These are phyloP conservation scores for Anaeromyces robustus DNA, from an alignment of 192 early-diverging fungal species.

Conservation along the genomic window DNA sequence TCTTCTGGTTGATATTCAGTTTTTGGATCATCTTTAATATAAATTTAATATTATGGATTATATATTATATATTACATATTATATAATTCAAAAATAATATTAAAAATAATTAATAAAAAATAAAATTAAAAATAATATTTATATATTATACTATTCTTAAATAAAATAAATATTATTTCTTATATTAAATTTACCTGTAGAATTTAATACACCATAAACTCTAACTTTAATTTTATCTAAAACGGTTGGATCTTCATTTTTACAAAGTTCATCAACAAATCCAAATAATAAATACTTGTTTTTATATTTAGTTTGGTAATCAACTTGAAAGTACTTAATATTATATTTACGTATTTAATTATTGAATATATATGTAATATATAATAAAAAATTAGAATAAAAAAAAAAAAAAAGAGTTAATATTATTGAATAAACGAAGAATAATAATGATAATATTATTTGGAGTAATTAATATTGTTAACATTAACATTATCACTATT, in stretches of 20 bases:
- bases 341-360: background rate
- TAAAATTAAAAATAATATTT: no score
- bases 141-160: background rate
- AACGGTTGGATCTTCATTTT: background rate
- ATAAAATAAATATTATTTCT: background rate
- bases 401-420: no score
- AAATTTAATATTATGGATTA: no score
- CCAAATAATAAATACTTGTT: background rate
- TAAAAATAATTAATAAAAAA: no score
- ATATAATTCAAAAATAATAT: no score
- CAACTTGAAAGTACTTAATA: background rate
- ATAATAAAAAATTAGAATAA: no score
- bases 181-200: background rate
- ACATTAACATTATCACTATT: no score
- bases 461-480: no score
- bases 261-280: background rate
- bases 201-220: background rate
- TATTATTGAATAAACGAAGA: no score
- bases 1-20: background rate
- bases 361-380: no score
- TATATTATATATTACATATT: no score
- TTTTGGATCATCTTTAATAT: background rate
- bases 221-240: background rate
- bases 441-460: no score
- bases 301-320: background rate